A percentile compares a stretch with the other conserved stretches of the same genome.
Conservation (phyloP, 2,329 filamentous ascomycete genomes). For the Aspergillus proliferans region DNA sequence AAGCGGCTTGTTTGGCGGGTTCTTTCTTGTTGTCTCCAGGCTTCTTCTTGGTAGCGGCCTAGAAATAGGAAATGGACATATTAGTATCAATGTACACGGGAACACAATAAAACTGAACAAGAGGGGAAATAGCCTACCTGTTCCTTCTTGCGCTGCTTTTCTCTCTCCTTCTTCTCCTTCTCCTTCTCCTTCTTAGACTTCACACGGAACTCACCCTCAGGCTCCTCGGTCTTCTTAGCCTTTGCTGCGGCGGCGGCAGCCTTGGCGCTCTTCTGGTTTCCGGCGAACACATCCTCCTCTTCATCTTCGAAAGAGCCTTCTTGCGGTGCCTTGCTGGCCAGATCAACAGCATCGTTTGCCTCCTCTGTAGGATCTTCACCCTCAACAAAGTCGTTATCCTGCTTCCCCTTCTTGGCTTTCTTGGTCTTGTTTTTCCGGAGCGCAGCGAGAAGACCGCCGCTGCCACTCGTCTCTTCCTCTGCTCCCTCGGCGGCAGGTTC, state of each 20-base stretch:
- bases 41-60: conserved; percentile 81
- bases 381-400: conserved; percentile 65
- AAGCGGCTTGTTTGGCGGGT: conserved; percentile 6
- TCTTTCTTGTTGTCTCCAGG: conserved; percentile 25
- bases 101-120: not conserved
- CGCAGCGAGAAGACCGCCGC: conserved; percentile 69
- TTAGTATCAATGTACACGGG: conserved; percentile 1
- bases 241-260: conserved; percentile 41
- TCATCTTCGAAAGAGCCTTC: conserved; percentile 73
- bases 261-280: conserved; percentile 55
- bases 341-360: conserved; percentile 35
- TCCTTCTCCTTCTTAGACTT: conserved; percentile 99
- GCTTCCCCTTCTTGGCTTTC: conserved; percentile 83
- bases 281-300: conserved; percentile 69
- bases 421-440: conserved; percentile 77
- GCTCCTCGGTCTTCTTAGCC: conserved; percentile 42
- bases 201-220: conserved; percentile 58
- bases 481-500: conserved; percentile 44
- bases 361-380: conserved; percentile 54
- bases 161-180: conserved; percentile 92
- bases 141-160: conserved; percentile 98
- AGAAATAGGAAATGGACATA: conserved; percentile 5
- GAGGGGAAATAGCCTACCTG: conserved; percentile 55
- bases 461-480: conserved; percentile 50
- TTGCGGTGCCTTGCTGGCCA: conserved; percentile 64